Percentiles rank a stretch among this genome's conserved stretches.
phyloP scores from a whole-genome alignment of 106 monocot species.

The Platanthera guangdongensis region DNA sequence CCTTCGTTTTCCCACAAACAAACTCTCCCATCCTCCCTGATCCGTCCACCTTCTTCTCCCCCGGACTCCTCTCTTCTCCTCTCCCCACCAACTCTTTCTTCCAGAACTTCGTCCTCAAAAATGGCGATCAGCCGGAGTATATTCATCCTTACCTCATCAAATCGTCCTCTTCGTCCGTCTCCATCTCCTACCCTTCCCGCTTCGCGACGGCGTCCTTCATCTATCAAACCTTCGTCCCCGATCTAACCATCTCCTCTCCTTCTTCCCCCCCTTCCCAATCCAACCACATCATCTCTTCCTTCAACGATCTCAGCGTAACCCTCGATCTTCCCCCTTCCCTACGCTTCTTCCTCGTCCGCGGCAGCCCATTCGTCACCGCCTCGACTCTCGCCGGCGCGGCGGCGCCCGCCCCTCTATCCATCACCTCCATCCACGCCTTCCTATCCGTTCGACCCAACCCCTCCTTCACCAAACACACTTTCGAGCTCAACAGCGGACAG shows the following conservation, averaged over 20 bases:
- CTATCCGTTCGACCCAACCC: constrained; percentile 37
- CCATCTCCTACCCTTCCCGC: constrained; percentile 38
- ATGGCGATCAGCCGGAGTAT: constrained; percentile 89
- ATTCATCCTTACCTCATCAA: constrained; percentile 94
- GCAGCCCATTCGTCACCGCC: constrained; percentile 67
- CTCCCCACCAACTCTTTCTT: constrained; percentile 98
- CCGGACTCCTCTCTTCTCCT: constrained; percentile 51
- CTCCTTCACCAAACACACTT: constrained; percentile 46
- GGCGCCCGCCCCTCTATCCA: constrained; percentile 15
- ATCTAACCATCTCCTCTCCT: constrained; percentile 56
- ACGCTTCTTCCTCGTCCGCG: constrained; percentile 73
- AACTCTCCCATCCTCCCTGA: constrained; percentile 54
- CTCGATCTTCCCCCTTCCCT: constrained; percentile 67
- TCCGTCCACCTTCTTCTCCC: constrained; percentile 71
- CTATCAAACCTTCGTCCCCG: constrained; percentile 78
- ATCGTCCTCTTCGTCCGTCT: constrained; percentile 44
- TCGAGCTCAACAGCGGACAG: constrained; percentile 59
- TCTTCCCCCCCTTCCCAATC: not conserved
- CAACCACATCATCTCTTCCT: constrained; percentile 50
- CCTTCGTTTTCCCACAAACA: constrained; percentile 59
- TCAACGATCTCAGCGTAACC: constrained; percentile 80
- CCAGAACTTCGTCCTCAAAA: constrained; percentile 80
- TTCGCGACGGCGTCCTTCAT: constrained; percentile 36
- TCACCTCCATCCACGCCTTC: constrained; percentile 55
- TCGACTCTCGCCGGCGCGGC: constrained; percentile 27